These are phyloP conservation scores for Corylus americana DNA, from an alignment of 306 rosid species.

Conservation along the genomic window DNA sequence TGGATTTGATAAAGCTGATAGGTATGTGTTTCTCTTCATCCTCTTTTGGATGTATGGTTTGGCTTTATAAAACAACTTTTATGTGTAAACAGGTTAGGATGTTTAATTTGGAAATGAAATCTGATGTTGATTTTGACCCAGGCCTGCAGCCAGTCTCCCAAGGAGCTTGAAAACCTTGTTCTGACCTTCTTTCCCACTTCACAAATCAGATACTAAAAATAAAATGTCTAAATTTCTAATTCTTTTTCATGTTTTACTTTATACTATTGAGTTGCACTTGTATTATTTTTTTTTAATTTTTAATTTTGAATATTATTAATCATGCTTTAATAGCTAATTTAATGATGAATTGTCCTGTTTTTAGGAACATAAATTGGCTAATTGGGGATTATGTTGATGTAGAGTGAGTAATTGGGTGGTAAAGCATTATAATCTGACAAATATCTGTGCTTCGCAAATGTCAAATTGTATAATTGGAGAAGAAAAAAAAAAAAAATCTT, in stretches of 20 bases:
- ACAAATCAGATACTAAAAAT: not conserved
- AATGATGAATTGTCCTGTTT: not conserved
- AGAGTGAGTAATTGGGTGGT: no score
- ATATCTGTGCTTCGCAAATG: not conserved
- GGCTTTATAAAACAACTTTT: constrained; percentile 5
- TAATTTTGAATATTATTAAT: not conserved
- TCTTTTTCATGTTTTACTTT: not conserved
- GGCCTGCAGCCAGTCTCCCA: not conserved
- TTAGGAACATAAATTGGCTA: not conserved
- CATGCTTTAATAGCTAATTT: not conserved
- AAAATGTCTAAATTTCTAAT: not conserved
- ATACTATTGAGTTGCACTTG: not conserved
- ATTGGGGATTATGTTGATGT: not conserved
- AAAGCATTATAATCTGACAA: not conserved
- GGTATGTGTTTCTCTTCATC: constrained; percentile 39
- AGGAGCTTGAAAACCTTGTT: constrained; percentile 1
- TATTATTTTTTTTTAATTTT: not conserved
- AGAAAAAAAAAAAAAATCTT: not conserved
- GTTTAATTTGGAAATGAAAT: constrained; percentile 2
- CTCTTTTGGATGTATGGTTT: constrained; percentile 3
- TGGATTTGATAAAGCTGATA: constrained; percentile 65
- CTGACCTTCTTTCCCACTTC: not conserved
- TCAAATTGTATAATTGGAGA: not conserved
- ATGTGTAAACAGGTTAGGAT: not conserved
- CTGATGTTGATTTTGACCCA: not conserved